Evolutionary conservation across 345 rosid genomes (phyloP), one percentile per base, ranked within the genome.

Genomic region (Gossypium thurberi): DNA sequence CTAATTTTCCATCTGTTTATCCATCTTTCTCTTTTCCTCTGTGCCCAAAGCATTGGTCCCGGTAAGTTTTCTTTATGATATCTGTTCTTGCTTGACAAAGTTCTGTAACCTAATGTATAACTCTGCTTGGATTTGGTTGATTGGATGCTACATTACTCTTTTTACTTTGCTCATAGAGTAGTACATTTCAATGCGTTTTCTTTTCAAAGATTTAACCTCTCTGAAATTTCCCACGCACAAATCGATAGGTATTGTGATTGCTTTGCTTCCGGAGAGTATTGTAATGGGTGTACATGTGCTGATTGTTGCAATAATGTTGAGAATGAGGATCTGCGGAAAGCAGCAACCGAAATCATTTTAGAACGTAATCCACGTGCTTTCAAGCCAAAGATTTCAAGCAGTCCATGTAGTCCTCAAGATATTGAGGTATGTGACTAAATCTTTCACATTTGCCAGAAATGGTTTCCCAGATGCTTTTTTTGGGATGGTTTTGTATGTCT

Each of bases 201-300:
- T 43, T 72, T 72, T 12, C 23, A 9, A 65, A 55, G 67, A 44
- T 33, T 44, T 70, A 62, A 66, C 63, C 60, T 42, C 21, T 60
- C 20, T 33, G 14, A 70, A 9, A 71, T 26, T 60, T 26, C 11
- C 33, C 50, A 17, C 26, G 14, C 6, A 21, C 21, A 33, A 73
- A 70, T 73, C 70, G 60, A 64, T 81, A 85, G 88, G 85, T 85
- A 89, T 52, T 87, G 90, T 62, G 85, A 76, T 51, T 87, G 91
- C 76, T 86, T 88, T 78, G 79, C 88, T 52, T 81, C 86, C 26
- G 88, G 88, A 70, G 78, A 57, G 69, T 81, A 76, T 6, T 89
- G 93, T 58, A 86, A 53, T 70, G 87, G 82, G 53, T 89, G 90
- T 76, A 71, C 73, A 42, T 89, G 88, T 77, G 72, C 33, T 75